phyloP scores from a whole-genome alignment of 192 early-diverging fungal genomes.

The Thamnidium elegans region DNA sequence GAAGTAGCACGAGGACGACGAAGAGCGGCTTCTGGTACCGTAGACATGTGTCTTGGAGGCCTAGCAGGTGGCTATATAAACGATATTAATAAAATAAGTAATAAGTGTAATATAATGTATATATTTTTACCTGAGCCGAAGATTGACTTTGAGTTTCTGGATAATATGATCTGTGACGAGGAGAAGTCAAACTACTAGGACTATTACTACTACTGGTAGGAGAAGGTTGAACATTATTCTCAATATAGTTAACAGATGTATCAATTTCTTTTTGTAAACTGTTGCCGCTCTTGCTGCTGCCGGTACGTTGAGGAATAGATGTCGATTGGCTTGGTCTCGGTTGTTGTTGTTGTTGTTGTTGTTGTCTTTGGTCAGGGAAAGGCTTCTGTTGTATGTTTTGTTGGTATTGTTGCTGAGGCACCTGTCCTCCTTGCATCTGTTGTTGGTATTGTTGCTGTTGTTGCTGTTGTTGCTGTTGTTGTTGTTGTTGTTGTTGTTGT shows the following conservation, averaged over 20 bases:
- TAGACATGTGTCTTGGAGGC: slow-evolving; percentile 28
- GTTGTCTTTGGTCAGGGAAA: not conserved
- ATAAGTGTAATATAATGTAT: not conserved
- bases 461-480: not conserved
- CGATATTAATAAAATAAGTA: not conserved
- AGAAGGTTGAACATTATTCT: not conserved
- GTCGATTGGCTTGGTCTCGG: not conserved
- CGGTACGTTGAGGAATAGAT: not conserved
- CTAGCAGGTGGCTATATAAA: slow-evolving; percentile 11
- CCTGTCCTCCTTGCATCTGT: not conserved
- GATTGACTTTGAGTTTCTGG: slow-evolving; percentile 3
- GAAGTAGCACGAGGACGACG: slow-evolving; percentile 27
- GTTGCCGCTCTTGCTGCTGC: not conserved
- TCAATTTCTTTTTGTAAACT: not conserved
- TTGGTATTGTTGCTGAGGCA: not conserved
- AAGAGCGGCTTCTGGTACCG: slow-evolving; percentile 21
- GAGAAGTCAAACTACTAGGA: not conserved
- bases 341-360: slow-evolving; percentile 7
- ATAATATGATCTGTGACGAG: slow-evolving; percentile 16
- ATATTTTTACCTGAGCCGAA: slow-evolving; percentile 8
- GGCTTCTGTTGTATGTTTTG: not conserved
- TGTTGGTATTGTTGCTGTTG: not conserved
- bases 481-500: not conserved
- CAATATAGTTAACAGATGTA: not conserved
- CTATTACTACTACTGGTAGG: not conserved